phyloP scores from a whole-genome alignment of 495 filamentous ascomycete genomes.

The Margaritispora aquatica region DNA sequence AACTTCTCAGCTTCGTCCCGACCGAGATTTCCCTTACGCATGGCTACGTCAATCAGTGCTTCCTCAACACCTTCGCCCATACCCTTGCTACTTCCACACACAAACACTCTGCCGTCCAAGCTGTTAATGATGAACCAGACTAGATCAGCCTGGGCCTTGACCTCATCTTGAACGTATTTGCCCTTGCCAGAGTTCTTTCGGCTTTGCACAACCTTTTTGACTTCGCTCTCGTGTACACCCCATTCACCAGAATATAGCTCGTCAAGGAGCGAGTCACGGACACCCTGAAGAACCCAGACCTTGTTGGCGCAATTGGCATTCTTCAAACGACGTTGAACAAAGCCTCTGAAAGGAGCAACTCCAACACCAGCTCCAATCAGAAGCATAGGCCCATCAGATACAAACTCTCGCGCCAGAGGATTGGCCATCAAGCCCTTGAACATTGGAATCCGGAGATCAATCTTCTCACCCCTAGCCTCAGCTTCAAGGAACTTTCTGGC shows the following conservation, averaged over 20 bases:
- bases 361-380: slow-evolving; percentile 95
- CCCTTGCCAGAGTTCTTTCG: slow-evolving; percentile 54
- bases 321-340: slow-evolving; percentile 89
- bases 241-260: slow-evolving; percentile 96
- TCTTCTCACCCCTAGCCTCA: slow-evolving; percentile 47
- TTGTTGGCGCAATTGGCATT: slow-evolving; percentile 98
- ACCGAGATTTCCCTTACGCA: slow-evolving; percentile 72
- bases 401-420: slow-evolving; percentile 83
- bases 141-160: slow-evolving; percentile 78
- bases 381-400: slow-evolving; percentile 91
- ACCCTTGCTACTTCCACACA: slow-evolving; percentile 87
- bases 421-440: slow-evolving; percentile 99
- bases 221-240: slow-evolving; percentile 86
- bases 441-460: slow-evolving; percentile 79
- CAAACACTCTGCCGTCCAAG: slow-evolving; percentile 88
- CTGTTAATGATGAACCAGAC: slow-evolving; percentile 97
- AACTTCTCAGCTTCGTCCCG: slow-evolving; percentile 67
- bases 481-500: slow-evolving; percentile 63
- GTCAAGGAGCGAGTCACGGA: slow-evolving; percentile 85
- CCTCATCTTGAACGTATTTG: slow-evolving; percentile 84
- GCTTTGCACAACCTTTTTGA: slow-evolving; percentile 90
- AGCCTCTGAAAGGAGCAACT: slow-evolving; percentile 94
- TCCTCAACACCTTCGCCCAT: slow-evolving; percentile 96
- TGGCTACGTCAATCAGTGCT: slow-evolving; percentile 72
- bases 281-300: slow-evolving; percentile 97